Conservation (phyloP, 768 basidiomycete genomes). For the Pisolithus orientalis region DNA sequence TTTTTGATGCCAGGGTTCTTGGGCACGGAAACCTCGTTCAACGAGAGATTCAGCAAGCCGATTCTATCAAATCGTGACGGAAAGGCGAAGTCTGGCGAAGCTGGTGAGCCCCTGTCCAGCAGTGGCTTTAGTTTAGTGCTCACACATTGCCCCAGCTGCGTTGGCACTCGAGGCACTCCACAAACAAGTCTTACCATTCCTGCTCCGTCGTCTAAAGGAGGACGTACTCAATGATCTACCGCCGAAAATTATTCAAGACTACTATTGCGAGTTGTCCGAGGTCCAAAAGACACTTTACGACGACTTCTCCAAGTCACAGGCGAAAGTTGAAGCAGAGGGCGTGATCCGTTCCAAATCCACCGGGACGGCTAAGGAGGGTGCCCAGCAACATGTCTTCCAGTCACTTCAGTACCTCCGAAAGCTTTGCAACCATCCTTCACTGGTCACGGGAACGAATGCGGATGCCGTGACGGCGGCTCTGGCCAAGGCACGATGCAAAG, state of each 20-base stretch:
- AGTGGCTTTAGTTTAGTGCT: constrained; percentile 1
- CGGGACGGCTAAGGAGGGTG: constrained; percentile 32
- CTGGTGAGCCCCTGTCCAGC: constrained; percentile 51
- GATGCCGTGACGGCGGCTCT: constrained; percentile 55
- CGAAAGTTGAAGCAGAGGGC: constrained; percentile 55
- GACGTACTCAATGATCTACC: constrained; percentile 94
- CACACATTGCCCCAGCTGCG: constrained; percentile 55
- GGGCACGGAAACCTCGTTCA: constrained; percentile 92
- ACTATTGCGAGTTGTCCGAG: constrained; percentile 95
- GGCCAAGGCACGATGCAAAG: constrained; percentile 43
- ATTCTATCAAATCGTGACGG: constrained; percentile 93
- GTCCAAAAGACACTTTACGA: constrained; percentile 93
- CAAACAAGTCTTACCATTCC: constrained; percentile 98
- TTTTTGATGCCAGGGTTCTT: constrained; percentile 99
- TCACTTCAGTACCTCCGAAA: constrained; percentile 95
- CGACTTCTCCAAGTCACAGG: constrained; percentile 81
- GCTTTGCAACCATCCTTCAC: constrained; percentile 93
- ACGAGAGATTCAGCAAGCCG: constrained; percentile 92
- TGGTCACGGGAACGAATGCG: constrained; percentile 74
- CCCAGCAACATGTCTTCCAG: constrained; percentile 91
- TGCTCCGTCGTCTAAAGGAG: constrained; percentile 93
- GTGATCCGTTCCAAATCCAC: constrained; percentile 46
- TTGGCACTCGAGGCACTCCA: constrained; percentile 92
- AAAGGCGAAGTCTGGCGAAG: constrained; percentile 91
- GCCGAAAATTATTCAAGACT: constrained; percentile 99